A percentile compares a stretch with the other conserved stretches of the same genome.
phyloP scores from a whole-genome alignment of 75 land plant species.

The Isoetes taiwanensis region DNA sequence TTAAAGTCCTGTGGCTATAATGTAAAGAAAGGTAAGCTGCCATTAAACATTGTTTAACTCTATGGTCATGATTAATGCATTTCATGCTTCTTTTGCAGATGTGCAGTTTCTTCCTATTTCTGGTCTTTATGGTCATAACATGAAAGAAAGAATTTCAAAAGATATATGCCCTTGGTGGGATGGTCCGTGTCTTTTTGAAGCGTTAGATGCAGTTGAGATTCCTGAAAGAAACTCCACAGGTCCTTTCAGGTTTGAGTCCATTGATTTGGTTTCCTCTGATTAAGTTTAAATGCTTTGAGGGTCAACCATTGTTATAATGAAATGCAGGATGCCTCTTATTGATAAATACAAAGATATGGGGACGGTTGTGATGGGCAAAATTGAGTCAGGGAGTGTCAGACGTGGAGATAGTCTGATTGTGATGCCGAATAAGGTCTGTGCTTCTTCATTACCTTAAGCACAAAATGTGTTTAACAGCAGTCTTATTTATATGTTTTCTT shows the following conservation, averaged over 20 bases:
- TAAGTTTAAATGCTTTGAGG: neutral
- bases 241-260: constrained; percentile 52
- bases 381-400: constrained; percentile 80
- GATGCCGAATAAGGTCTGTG: constrained; percentile 88
- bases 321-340: constrained; percentile 83
- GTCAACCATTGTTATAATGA: neutral
- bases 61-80: neutral
- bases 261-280: neutral
- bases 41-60: neutral
- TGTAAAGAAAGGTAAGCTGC: constrained; percentile 68
- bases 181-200: constrained; percentile 89
- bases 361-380: constrained; percentile 94
- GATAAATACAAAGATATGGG: constrained; percentile 98
- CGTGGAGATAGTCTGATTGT: constrained; percentile 68
- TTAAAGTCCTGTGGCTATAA: constrained; percentile 80
- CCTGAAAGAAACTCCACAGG: constrained; percentile 75
- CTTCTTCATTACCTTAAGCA: neutral
- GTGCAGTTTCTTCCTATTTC: constrained; percentile 86
- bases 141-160: constrained; percentile 50
- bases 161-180: constrained; percentile 70
- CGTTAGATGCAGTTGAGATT: constrained; percentile 66
- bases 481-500: neutral
- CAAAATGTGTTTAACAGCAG: neutral
- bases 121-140: constrained; percentile 66
- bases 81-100: constrained; percentile 40